Conservation (phyloP, 805 yeast genomes). For the Helenozyma baotianmanensis region DNA sequence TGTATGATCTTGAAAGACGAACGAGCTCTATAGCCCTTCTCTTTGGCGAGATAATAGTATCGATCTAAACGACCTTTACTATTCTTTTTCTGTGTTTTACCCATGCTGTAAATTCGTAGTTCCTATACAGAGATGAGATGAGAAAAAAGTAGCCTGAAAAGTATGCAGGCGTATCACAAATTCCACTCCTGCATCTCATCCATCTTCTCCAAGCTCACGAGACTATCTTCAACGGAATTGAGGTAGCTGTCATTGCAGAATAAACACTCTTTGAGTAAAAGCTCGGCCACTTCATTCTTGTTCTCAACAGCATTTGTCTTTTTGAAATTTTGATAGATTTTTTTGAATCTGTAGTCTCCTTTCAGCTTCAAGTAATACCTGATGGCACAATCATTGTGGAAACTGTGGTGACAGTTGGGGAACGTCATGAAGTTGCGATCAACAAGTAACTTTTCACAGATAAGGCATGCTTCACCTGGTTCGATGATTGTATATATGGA, state of each 20-base stretch:
- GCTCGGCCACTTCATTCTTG: constrained; percentile 50
- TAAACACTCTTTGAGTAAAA: constrained; percentile 63
- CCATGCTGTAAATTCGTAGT: constrained; percentile 61
- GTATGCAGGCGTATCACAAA: constrained; percentile 13
- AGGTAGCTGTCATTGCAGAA: constrained; percentile 74
- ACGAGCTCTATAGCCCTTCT: constrained; percentile 98
- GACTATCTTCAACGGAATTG: constrained; percentile 61
- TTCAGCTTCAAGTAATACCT: constrained; percentile 54
- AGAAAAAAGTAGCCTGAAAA: constrained; percentile 2
- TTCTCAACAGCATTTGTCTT: constrained; percentile 36
- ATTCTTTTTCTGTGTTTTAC: constrained; percentile 88
- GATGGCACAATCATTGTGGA: constrained; percentile 85
- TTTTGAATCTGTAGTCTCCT: constrained; percentile 61
- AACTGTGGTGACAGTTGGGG: constrained; percentile 81
- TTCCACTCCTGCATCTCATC: constrained; percentile 12
- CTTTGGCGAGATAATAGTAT: constrained; percentile 93
- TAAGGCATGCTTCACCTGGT: constrained; percentile 78
- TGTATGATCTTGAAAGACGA: constrained; percentile 93
- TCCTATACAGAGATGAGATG: constrained; percentile 7
- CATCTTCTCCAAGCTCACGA: constrained; percentile 35
- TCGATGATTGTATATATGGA: constrained; percentile 62
- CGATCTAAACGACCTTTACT: constrained; percentile 99
- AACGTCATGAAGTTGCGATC: constrained; percentile 72
- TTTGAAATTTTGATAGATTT: constrained; percentile 53
- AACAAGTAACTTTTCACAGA: constrained; percentile 67